A percentile compares a stretch with the other conserved stretches of the same genome.
These are phyloP conservation scores for Primulina eburnea DNA, from an alignment of 257 asterid genomes.

Conservation along the genomic window DNA sequence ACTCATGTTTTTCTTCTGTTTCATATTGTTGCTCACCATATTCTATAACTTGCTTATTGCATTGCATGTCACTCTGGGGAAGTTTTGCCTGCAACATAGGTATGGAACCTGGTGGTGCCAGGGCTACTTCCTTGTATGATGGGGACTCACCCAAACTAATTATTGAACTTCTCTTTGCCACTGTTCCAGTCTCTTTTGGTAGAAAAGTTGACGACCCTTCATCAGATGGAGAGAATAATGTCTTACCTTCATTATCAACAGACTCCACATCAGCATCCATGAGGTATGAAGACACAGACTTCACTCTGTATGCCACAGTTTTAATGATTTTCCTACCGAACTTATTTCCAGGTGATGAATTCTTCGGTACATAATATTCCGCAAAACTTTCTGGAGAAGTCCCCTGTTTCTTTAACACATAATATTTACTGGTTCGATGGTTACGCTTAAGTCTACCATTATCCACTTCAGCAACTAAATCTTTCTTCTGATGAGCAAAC, in stretches of 20 bases:
- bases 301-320: conserved; percentile 82
- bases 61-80: conserved; percentile 41
- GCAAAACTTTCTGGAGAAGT: conserved; percentile 64
- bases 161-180: conserved; percentile 63
- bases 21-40: conserved; percentile 41
- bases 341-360: conserved; percentile 54
- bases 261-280: conserved; percentile 42
- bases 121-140: conserved; percentile 94
- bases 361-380: conserved; percentile 80
- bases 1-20: conserved; percentile 29
- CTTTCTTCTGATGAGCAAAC: conserved; percentile 67
- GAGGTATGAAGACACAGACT: conserved; percentile 59
- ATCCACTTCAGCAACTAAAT: conserved; percentile 59
- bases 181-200: conserved; percentile 45
- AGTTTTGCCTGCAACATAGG: conserved; percentile 60
- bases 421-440: conserved; percentile 57
- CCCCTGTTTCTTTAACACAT: conserved; percentile 63
- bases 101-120: conserved; percentile 96
- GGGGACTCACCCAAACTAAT: conserved; percentile 89
- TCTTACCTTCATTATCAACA: conserved; percentile 43
- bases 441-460: conserved; percentile 55
- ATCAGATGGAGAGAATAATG: conserved; percentile 44
- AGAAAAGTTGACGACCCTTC: conserved; percentile 41
- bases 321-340: conserved; percentile 71
- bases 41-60: conserved; percentile 32